phyloP scores from a whole-genome alignment of 2,329 filamentous ascomycete genomes.

The Thielaviopsis populi region DNA sequence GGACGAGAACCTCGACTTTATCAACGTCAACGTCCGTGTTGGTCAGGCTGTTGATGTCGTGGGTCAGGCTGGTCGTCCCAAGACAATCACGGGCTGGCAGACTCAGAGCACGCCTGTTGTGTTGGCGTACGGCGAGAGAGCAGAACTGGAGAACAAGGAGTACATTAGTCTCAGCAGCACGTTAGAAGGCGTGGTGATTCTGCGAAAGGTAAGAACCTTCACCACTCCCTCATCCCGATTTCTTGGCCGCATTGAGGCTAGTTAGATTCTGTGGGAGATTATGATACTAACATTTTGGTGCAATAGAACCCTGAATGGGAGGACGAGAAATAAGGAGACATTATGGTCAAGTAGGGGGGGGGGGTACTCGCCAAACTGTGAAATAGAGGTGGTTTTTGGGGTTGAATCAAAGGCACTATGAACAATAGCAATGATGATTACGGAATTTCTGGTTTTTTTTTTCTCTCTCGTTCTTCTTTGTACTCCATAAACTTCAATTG shows the following conservation, averaged over 20 bases:
- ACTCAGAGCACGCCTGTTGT: constrained; percentile 98
- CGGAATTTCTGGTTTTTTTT: not conserved
- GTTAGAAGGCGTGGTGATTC: constrained; percentile 85
- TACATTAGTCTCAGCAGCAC: constrained; percentile 86
- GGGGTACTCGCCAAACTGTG: not conserved
- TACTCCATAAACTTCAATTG: not conserved
- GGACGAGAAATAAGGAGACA: constrained; percentile 11
- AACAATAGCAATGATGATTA: constrained; percentile 16
- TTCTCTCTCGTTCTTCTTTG: not conserved
- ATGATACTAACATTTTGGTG: not conserved
- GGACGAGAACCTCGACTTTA: constrained; percentile 82
- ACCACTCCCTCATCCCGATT: not conserved
- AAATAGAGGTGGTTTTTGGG: constrained; percentile 11
- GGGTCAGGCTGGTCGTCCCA: constrained; percentile 87
- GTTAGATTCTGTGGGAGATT: not conserved
- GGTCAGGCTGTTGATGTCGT: constrained; percentile 98
- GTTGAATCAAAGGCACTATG: constrained; percentile 8
- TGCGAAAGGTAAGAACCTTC: constrained; percentile 65
- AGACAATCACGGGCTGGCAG: constrained; percentile 99
- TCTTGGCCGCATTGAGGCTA: not conserved
- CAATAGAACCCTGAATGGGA: constrained; percentile 15
- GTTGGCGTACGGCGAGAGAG: constrained; percentile 84
- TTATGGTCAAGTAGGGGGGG: not conserved
- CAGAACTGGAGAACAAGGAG: constrained; percentile 93
- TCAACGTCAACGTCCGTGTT: constrained; percentile 91